Evolutionary conservation across 2,329 filamentous ascomycete genomes (phyloP).

Genomic region (Verticillium dahliae): DNA sequence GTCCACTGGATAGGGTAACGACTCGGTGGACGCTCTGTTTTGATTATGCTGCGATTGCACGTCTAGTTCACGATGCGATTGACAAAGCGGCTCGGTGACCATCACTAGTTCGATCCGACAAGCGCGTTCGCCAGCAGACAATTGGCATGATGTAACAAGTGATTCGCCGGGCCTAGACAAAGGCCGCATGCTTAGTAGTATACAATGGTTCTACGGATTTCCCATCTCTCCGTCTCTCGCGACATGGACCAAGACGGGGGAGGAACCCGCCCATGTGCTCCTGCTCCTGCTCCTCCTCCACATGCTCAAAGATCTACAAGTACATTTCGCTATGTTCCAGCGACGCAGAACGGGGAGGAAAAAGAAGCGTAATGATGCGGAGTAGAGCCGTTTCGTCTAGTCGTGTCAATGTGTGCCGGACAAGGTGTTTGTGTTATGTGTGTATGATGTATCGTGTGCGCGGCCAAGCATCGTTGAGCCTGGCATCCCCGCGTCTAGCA

Average conservation of each 20-base stretch:
- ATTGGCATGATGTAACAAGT: not conserved
- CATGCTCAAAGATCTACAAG: not conserved
- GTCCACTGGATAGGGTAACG: not conserved
- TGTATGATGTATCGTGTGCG: not conserved
- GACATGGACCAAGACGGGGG: not conserved
- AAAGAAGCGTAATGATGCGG: not conserved
- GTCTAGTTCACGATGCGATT: not conserved
- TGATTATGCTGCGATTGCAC: not conserved
- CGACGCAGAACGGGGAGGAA: not conserved
- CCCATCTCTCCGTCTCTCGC: not conserved
- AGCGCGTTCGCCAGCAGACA: not conserved
- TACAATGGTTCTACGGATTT: not conserved
- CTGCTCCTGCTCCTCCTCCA: not conserved
- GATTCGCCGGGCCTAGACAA: not conserved
- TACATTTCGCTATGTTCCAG: not conserved
- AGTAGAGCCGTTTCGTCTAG: slow-evolving; percentile 1
- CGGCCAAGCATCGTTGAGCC: not conserved
- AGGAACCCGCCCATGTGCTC: not conserved
- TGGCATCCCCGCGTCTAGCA: not conserved
- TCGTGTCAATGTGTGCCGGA: not conserved
- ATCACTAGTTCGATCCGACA: not conserved
- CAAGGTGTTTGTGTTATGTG: not conserved
- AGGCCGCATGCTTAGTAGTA: not conserved
- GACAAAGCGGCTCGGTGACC: not conserved
- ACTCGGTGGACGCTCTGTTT: not conserved